phyloP scores from a whole-genome alignment of 202 grass and related monocot genomes.

The Elaeis oleifera region DNA sequence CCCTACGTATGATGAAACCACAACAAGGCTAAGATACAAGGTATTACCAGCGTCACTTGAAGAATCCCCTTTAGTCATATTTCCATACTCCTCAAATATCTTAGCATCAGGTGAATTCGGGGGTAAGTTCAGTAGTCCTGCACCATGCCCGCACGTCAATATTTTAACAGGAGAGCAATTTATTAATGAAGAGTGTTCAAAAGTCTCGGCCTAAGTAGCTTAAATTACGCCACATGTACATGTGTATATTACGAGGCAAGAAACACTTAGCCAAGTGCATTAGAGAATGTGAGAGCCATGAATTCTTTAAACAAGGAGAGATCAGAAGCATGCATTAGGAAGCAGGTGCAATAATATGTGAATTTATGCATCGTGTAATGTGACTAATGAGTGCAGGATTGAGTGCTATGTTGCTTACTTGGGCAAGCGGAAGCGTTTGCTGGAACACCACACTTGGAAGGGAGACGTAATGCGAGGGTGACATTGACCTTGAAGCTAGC shows the following conservation, averaged over 20 bases:
- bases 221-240: too few species aligned
- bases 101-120: constrained; percentile 1
- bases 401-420: constrained; percentile 21
- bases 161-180: neutral
- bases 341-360: neutral
- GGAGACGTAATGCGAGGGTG: constrained; percentile 46
- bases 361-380: neutral
- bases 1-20: too few species aligned
- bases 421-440: constrained; percentile 67
- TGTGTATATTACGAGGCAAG: too few species aligned
- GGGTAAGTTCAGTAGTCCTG: constrained; percentile 2
- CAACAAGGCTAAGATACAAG: too few species aligned
- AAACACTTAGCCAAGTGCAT: too few species aligned
- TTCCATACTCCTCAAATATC: neutral
- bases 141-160: neutral
- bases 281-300: too few species aligned
- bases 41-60: too few species aligned
- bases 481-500: constrained; percentile 59
- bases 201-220: neutral
- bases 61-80: neutral
- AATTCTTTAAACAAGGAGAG: too few species aligned
- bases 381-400: too few species aligned
- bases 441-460: constrained; percentile 29
- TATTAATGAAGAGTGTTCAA: neutral
- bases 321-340: neutral